These are phyloP conservation scores for Chenopodium album DNA, from an alignment of 148 eudicot species.

Conservation along the genomic window DNA sequence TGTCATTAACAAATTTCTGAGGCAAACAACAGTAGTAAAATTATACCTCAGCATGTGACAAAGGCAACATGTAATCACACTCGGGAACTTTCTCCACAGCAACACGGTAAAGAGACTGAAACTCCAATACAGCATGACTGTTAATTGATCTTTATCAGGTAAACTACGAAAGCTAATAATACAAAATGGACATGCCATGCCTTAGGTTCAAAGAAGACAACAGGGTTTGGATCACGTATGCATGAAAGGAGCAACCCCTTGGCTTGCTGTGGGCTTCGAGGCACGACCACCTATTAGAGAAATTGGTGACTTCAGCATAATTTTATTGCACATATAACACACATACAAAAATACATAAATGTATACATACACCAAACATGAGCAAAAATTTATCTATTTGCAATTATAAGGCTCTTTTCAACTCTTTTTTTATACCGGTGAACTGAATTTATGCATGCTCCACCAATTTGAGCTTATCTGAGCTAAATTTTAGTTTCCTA, in stretches of 20 bases:
- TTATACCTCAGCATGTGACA: slow-evolving; percentile 89
- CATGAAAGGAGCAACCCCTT: slow-evolving; percentile 81
- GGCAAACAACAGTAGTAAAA: neutral
- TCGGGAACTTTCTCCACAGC: slow-evolving; percentile 97
- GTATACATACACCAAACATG: neutral
- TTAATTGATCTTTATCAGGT: neutral
- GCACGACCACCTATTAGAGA: slow-evolving; percentile 73
- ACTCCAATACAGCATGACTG: slow-evolving; percentile 19
- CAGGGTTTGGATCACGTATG: slow-evolving; percentile 97
- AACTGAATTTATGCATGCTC: neutral
- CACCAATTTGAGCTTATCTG: neutral
- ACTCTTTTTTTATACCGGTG: too few relatives aligned
- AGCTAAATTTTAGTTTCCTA: too few relatives aligned
- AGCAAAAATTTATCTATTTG: neutral
- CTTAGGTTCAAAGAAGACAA: slow-evolving; percentile 97
- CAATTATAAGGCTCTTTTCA: neutral
- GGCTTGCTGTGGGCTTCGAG: slow-evolving; percentile 91
- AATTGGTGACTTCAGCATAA: neutral
- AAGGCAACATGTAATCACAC: slow-evolving; percentile 86
- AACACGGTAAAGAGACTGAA: slow-evolving; percentile 88
- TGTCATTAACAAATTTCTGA: neutral
- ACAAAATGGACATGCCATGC: slow-evolving; percentile 30
- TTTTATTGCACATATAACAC: neutral
- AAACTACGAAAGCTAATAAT: slow-evolving; percentile 8
- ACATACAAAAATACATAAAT: neutral